phyloP scores from a whole-genome alignment of 495 filamentous ascomycete species.

The Bryoglossum gracile region DNA sequence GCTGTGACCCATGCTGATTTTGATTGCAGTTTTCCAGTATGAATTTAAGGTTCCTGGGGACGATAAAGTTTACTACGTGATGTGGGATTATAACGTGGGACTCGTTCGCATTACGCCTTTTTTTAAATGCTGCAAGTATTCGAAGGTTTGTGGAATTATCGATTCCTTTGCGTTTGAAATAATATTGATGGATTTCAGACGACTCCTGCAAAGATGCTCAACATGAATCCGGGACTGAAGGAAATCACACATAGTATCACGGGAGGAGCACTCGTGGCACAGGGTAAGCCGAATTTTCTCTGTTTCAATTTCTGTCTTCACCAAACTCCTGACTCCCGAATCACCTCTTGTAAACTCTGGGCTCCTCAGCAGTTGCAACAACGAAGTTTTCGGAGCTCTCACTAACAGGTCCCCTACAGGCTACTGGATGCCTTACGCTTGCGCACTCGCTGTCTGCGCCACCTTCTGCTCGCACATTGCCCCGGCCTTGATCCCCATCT shows the following conservation, averaged over 20 bases:
- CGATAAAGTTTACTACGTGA: conserved; percentile 62
- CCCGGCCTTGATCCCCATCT: conserved; percentile 76
- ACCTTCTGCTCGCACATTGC: conserved; percentile 87
- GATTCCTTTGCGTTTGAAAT: neutral
- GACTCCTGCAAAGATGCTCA: conserved; percentile 73
- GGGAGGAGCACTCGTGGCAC: conserved; percentile 78
- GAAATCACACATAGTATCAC: conserved; percentile 92
- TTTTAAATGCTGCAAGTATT: conserved; percentile 81
- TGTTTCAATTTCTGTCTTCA: no score
- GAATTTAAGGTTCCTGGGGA: conserved; percentile 69
- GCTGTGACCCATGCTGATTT: conserved; percentile 14
- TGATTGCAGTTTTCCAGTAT: conserved; percentile 74
- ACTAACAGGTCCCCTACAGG: conserved; percentile 41
- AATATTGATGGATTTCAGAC: conserved; percentile 47
- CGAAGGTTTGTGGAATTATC: conserved; percentile 55
- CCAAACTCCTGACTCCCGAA: no score
- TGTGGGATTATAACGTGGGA: conserved; percentile 98
- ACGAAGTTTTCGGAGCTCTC: conserved; percentile 4
- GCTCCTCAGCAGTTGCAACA: no score
- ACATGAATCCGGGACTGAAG: conserved; percentile 69
- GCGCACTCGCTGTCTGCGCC: conserved; percentile 73
- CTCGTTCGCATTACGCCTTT: conserved; percentile 90
- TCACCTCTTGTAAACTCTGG: no score
- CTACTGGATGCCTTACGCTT: conserved; percentile 93
- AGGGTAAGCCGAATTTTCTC: no score